phyloP scores from a whole-genome alignment of 106 monocot genomes.

The Vanilla planifolia region DNA sequence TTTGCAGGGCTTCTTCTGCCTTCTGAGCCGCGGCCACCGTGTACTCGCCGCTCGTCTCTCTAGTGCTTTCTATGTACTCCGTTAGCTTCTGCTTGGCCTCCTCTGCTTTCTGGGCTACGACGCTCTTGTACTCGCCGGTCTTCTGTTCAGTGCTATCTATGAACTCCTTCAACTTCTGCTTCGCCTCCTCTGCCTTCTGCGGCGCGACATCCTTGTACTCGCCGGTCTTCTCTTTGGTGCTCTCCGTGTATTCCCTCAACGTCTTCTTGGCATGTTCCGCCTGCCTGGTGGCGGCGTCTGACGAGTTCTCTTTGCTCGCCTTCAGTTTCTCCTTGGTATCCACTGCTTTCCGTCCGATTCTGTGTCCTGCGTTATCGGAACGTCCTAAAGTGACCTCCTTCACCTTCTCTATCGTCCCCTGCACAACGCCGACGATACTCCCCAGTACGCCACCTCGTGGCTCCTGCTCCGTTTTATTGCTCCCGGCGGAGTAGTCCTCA shows the following conservation, averaged over 20 bases:
- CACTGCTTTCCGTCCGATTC: background rate
- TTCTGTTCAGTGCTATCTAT: background rate
- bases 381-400: constrained; percentile 2
- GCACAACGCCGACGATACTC: constrained; percentile 17
- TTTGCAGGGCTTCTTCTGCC: constrained; percentile 5
- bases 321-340: background rate
- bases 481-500: no score
- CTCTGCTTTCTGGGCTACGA: background rate
- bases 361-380: background rate
- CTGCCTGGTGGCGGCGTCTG: background rate
- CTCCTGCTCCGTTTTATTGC: no score
- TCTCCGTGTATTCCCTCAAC: background rate
- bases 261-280: background rate
- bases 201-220: constrained; percentile 1
- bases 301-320: background rate
- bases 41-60: constrained; percentile 10
- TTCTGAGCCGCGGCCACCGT: constrained; percentile 20
- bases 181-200: background rate
- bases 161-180: background rate
- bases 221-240: constrained; percentile 1
- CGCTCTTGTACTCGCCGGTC: background rate
- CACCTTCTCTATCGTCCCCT: constrained; percentile 8
- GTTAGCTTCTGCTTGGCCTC: background rate
- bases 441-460: constrained; percentile 8
- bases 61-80: constrained; percentile 11